Evolutionary conservation across 805 yeast species (phyloP), one percentile per base, ranked within the genome.

Genomic region (Grigorovia jiainica): DNA sequence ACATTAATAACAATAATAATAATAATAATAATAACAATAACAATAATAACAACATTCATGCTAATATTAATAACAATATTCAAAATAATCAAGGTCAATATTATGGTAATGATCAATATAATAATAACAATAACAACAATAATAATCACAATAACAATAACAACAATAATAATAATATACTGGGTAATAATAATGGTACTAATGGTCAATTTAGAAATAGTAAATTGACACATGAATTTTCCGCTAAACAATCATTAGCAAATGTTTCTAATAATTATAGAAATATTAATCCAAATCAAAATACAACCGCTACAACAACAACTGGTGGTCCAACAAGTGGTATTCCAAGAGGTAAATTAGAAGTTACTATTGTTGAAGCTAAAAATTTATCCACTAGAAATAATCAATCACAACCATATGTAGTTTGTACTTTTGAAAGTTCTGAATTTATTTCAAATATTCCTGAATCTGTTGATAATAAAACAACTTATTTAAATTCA

Each of bases 361-460:
- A 78, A 53, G 87, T 92, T 38, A 78, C 76, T 27, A 86, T 90
- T 46, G 67, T 83, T 21, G 90, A 86, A 61, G 97, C 95, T 2
- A 73, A 71, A 44, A 80, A 79, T 51, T 70, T 90, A 47, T 65
- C 71, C 34, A 75, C 79, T 27, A 69, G 72, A 36, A 63, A 77
- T 4, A 64, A 70, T 33, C 65, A 68, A 55, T 70, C 90, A 3
- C 83, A 76, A 51, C 96, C 95, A 3, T 82, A 87, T 60, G 95
- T 85, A 16, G 95, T 87, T 30, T 85, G 94, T 62, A 82, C 95
- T 9, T 87, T 84, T 67, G 95, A 87, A 60, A 81, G 90, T 47
- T 81, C 94, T 1, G 97, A 92, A 65, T 84, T 80, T 49, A 87
- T 90, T 45, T 79, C 95, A 20, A 78, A 79, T 47, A 89, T 87